phyloP scores from a whole-genome alignment of 768 basidiomycete species.

The Termitomyces sp. region DNA sequence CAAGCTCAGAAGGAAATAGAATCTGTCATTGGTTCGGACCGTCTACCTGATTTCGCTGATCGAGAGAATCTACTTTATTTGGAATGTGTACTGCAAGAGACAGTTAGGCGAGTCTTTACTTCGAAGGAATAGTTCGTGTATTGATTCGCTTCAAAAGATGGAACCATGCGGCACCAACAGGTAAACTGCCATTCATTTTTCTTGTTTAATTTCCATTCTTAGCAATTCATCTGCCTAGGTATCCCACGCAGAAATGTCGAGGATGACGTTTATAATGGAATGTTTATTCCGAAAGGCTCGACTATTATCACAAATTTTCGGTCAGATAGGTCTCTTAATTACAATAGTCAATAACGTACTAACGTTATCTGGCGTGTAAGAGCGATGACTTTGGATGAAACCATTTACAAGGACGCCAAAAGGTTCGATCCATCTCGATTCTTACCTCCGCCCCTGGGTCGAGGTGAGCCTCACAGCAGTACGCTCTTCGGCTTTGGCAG shows the following conservation, averaged over 20 bases:
- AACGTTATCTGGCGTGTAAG: neutral
- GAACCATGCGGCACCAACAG: conserved; percentile 2
- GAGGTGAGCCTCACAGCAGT: conserved; percentile 7
- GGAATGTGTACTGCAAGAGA: conserved; percentile 12
- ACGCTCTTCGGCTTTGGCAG: conserved; percentile 10
- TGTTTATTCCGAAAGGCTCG: conserved; percentile 12
- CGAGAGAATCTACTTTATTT: conserved; percentile 16
- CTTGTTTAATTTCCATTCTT: too few relatives aligned
- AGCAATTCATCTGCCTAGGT: neutral
- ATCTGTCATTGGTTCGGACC: conserved; percentile 13
- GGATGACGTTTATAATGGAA: conserved; percentile 10
- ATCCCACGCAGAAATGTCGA: conserved; percentile 6
- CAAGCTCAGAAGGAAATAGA: conserved; percentile 18
- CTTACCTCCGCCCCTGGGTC: conserved; percentile 6
- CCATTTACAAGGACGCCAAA: conserved; percentile 5
- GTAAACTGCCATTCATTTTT: neutral
- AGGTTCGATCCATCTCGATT: conserved; percentile 9
- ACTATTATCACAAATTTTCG: conserved; percentile 8
- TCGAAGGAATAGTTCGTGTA: too few relatives aligned
- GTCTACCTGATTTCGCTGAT: conserved; percentile 12
- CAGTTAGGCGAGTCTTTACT: neutral
- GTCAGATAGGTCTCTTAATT: neutral
- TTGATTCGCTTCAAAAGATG: neutral
- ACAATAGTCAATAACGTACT: too few relatives aligned
- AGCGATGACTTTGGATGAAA: conserved; percentile 9